Conservation (phyloP, 164 flowering plant species). For the Akebia trifoliata region DNA sequence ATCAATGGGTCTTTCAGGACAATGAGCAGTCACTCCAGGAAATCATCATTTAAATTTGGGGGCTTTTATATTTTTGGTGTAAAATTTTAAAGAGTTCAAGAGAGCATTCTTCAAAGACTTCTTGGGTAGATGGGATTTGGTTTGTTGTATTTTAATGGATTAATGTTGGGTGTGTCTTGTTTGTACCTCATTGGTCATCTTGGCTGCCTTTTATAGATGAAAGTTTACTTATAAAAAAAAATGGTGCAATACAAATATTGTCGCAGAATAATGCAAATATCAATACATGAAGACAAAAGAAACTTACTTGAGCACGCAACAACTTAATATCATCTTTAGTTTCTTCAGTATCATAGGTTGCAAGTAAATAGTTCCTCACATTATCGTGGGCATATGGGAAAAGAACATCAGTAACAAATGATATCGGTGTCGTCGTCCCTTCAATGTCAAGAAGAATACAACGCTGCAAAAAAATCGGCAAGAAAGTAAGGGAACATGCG, state of each 20-base stretch:
- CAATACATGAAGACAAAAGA: neutral
- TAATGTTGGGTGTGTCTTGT: no score
- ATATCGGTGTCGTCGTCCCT: conserved; percentile 96
- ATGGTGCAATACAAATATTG: neutral
- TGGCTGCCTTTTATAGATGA: no score
- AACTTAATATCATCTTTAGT: conserved; percentile 84
- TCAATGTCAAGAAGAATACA: conserved; percentile 97
- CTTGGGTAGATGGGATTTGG: no score
- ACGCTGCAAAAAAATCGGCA: conserved; percentile 50
- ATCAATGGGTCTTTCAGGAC: no score
- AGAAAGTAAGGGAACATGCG: neutral
- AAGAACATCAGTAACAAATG: conserved; percentile 90
- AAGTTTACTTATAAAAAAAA: no score
- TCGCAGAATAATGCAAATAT: neutral
- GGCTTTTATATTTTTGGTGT: no score
- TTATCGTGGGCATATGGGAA: conserved; percentile 95
- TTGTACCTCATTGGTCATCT: no score
- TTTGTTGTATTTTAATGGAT: no score
- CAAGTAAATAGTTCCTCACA: conserved; percentile 73
- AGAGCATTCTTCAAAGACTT: no score
- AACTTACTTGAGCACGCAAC: conserved; percentile 74
- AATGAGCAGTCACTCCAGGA: no score
- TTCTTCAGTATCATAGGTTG: conserved; percentile 73
- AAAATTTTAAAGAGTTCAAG: no score
- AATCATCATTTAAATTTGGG: no score